Evolutionary conservation across 192 early-diverging fungal genomes (phyloP).

Genomic region (Mortierella claussenii): DNA sequence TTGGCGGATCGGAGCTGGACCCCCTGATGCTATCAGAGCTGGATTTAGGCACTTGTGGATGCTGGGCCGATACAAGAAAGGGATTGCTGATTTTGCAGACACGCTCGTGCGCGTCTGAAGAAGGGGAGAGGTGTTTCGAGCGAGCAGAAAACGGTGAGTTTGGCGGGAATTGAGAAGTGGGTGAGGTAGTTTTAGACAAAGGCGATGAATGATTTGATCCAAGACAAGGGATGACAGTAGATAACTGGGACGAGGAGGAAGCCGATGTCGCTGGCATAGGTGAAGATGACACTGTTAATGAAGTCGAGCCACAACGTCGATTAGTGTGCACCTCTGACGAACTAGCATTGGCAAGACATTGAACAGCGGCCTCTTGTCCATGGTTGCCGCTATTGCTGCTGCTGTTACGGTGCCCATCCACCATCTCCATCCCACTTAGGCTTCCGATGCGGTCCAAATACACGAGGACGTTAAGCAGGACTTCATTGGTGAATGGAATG

Average conservation of each 20-base stretch:
- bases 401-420: background rate
- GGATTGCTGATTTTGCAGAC: no score
- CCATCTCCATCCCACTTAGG: constrained; percentile 36
- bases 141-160: no score
- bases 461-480: constrained; percentile 72
- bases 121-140: no score
- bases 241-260: no score
- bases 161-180: no score
- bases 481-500: constrained; percentile 76
- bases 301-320: no score
- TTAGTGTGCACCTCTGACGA: no score
- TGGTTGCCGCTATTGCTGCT: background rate
- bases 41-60: background rate
- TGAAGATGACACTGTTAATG: no score
- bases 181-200: background rate
- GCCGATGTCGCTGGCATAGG: no score
- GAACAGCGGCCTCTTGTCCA: background rate
- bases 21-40: background rate
- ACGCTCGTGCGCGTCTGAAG: no score
- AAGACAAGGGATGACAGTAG: background rate
- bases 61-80: background rate
- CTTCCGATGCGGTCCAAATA: constrained; percentile 76
- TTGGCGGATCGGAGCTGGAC: constrained; percentile 34
- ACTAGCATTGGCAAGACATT: no score
- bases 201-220: background rate